Conservation (phyloP, 108 stramenopile species). For the Nannochloropsis salina region DNA sequence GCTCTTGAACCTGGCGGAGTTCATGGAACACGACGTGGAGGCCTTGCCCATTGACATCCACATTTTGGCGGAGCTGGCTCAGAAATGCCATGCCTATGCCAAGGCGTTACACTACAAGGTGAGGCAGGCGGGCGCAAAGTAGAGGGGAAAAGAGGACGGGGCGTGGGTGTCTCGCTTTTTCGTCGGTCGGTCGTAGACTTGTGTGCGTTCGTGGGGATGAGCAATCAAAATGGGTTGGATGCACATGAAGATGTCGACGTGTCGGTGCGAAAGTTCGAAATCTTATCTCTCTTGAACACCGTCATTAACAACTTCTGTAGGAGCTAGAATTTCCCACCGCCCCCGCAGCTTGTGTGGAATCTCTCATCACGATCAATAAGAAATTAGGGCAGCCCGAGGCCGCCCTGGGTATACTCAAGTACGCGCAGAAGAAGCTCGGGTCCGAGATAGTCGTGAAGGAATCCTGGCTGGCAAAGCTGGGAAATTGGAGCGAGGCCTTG, state of each 20-base stretch:
- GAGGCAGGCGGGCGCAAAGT: background rate
- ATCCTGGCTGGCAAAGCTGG: constrained; percentile 91
- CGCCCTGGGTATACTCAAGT: constrained; percentile 85
- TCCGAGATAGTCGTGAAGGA: constrained; percentile 63
- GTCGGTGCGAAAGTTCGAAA: too few relatives aligned
- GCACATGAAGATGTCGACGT: too few relatives aligned
- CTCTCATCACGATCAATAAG: constrained; percentile 90
- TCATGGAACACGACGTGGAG: constrained; percentile 89
- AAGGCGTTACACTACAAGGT: constrained; percentile 74
- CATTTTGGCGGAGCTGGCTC: constrained; percentile 76
- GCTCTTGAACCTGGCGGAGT: constrained; percentile 93
- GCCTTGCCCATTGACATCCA: constrained; percentile 89
- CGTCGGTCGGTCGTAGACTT: too few relatives aligned
- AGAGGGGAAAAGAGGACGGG: background rate
- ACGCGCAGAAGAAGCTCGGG: constrained; percentile 61
- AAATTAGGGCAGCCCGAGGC: constrained; percentile 93
- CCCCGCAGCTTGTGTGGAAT: constrained; percentile 70
- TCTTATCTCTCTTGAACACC: too few relatives aligned
- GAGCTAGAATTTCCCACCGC: constrained; percentile 73
- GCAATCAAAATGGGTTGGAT: too few relatives aligned
- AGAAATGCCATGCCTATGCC: constrained; percentile 92
- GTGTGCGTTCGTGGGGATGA: too few relatives aligned
- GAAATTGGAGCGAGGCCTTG: constrained; percentile 81
- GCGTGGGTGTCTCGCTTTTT: too few relatives aligned
- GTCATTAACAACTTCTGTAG: constrained; percentile 62